phyloP scores from a whole-genome alignment of 208 protist genomes.

The Trypanosoma melophagium region DNA sequence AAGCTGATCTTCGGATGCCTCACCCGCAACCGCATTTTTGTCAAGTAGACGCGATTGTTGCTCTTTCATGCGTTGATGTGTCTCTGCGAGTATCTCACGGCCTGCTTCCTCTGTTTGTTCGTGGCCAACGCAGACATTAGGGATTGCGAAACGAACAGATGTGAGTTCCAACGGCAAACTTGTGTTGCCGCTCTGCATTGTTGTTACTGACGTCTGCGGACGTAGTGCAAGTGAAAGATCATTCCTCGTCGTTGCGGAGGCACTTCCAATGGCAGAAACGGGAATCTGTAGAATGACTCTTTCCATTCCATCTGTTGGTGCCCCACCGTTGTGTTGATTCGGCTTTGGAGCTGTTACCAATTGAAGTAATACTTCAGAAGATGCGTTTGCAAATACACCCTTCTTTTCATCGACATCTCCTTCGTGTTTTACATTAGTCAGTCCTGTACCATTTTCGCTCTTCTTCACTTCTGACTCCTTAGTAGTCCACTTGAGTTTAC shows the following conservation, averaged over 20 bases:
- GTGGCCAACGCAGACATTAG: constrained; percentile 79
- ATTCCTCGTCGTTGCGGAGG: constrained; percentile 76
- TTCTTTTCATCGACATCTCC: constrained; percentile 23
- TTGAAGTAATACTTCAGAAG: constrained; percentile 28
- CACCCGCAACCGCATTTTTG: neutral
- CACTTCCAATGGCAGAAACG: constrained; percentile 63
- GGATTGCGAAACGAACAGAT: constrained; percentile 80
- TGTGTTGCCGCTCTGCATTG: constrained; percentile 9
- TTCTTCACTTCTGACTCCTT: constrained; percentile 37
- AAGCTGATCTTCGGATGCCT: constrained; percentile 32
- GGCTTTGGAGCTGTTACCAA: constrained; percentile 60
- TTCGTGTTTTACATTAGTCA: constrained; percentile 37
- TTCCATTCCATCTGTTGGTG: constrained; percentile 42
- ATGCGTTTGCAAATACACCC: constrained; percentile 5
- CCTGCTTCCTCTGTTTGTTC: constrained; percentile 85
- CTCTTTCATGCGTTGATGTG: constrained; percentile 58
- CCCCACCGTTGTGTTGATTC: constrained; percentile 41
- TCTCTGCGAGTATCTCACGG: constrained; percentile 55
- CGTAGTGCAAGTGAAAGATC: constrained; percentile 71
- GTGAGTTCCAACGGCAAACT: constrained; percentile 53
- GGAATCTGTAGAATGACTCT: constrained; percentile 67
- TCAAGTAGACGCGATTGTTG: constrained; percentile 57
- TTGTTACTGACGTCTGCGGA: constrained; percentile 31
- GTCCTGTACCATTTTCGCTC: constrained; percentile 1
- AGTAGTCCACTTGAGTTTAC: constrained; percentile 47